Percentiles rank a stretch among this genome's conserved stretches.
phyloP scores from a whole-genome alignment of 768 basidiomycete species.

The Xerocomellus amylosporus region DNA sequence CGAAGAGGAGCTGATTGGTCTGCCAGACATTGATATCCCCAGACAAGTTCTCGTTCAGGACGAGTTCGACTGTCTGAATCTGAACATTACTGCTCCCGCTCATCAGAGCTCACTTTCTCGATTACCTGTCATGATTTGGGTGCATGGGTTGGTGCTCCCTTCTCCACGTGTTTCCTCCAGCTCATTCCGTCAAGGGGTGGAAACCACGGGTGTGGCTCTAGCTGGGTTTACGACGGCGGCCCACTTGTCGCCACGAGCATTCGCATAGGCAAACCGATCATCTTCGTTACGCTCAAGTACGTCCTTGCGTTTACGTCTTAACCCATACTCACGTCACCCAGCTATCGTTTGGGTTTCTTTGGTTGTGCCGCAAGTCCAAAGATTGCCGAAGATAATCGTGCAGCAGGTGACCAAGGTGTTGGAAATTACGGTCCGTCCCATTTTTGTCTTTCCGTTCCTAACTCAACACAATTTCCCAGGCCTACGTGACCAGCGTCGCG shows the following conservation, averaged over 20 bases:
- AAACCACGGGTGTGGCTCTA: constrained; percentile 68
- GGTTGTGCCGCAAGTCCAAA: constrained; percentile 70
- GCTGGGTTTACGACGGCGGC: constrained; percentile 77
- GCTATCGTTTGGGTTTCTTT: constrained; percentile 74
- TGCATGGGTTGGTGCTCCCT: constrained; percentile 64
- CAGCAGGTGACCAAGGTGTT: constrained; percentile 63
- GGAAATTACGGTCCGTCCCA: constrained; percentile 68
- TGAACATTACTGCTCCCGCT: constrained; percentile 76
- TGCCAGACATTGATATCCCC: constrained; percentile 51
- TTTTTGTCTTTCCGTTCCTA: background rate
- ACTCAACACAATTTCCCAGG: constrained; percentile 36
- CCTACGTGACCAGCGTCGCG: constrained; percentile 60
- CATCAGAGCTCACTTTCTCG: constrained; percentile 50
- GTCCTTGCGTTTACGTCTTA: constrained; percentile 30
- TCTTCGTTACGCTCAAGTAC: constrained; percentile 75
- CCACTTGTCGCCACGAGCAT: constrained; percentile 69
- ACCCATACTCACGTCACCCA: constrained; percentile 28
- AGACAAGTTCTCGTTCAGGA: constrained; percentile 56
- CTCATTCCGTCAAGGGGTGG: constrained; percentile 57
- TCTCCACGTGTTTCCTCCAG: constrained; percentile 7
- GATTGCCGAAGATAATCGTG: constrained; percentile 64
- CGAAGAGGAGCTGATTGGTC: constrained; percentile 63
- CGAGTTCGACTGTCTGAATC: constrained; percentile 77
- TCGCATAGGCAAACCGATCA: constrained; percentile 57
- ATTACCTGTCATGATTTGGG: constrained; percentile 79